phyloP scores from a whole-genome alignment of 768 basidiomycete genomes.

The Lentinus brumalis region DNA sequence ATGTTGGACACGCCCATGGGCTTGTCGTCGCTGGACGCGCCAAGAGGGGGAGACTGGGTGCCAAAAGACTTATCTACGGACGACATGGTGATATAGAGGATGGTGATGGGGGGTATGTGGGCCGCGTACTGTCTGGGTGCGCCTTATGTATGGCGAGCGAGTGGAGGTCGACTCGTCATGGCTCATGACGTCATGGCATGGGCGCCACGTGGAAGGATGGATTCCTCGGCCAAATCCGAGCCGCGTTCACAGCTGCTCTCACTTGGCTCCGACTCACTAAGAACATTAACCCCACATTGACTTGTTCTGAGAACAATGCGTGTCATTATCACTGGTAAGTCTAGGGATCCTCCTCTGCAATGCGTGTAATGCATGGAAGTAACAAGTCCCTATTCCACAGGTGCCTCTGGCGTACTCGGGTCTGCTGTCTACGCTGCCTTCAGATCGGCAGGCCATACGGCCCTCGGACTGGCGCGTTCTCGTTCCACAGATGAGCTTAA shows the following conservation, averaged over 20 bases:
- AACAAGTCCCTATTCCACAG: conserved; percentile 40
- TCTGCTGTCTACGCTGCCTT: conserved; percentile 75
- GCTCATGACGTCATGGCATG: conserved; percentile 13
- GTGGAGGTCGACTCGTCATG: no score
- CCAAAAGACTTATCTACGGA: conserved; percentile 36
- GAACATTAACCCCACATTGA: background rate
- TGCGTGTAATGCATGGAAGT: no score
- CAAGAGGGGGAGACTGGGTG: conserved; percentile 58
- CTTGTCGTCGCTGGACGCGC: conserved; percentile 46
- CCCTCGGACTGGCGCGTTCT: conserved; percentile 74
- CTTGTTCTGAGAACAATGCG: conserved; percentile 37
- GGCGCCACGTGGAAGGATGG: background rate
- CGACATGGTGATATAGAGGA: conserved; percentile 13
- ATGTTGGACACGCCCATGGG: conserved; percentile 51
- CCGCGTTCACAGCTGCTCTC: background rate
- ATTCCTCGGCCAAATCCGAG: background rate
- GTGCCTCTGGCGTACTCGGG: conserved; percentile 92
- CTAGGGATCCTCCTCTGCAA: background rate
- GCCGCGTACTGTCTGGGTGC: background rate
- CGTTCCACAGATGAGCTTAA: conserved; percentile 54
- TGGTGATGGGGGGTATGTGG: background rate
- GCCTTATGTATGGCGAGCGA: background rate
- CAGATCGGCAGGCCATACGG: conserved; percentile 42
- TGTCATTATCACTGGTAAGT: conserved; percentile 36
- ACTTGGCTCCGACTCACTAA: background rate